Evolutionary conservation across 2,329 filamentous ascomycete species (phyloP), one percentile per base, ranked within the genome.

Genomic region (Orbilia brochopaga): DNA sequence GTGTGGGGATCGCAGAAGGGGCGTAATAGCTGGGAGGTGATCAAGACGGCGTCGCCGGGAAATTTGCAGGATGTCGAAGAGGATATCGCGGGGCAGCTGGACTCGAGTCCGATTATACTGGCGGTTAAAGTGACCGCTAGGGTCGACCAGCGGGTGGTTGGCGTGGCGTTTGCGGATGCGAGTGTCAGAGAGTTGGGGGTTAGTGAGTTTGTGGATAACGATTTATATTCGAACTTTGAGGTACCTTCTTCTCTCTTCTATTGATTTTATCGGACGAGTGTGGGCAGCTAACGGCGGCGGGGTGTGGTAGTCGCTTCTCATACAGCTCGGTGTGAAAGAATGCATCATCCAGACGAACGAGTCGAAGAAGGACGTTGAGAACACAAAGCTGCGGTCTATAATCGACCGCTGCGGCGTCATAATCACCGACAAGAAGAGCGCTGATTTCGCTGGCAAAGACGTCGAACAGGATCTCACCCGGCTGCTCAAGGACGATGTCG

Each of bases 131-230:
- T 97, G 23, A 90, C 90, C 0, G 87, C 91, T n/a, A 95, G 90
- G 78, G 90, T 91, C 0, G 93, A 97, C 79, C 90, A 89, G 4
- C 85, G 94, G 51, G 90, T 86, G 74, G 89, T 99, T 0, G 94
- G 94, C 7, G 93, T 99, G 3, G 97, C 94, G 80, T 99, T 99
- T 78, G 95, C 94, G 6, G 94, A 99, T 82, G 94, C 95, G 0
- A 97, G 91, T 75, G 93, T 97, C 24, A 86, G 94, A 57, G 94
- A 99, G 81, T 85, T 99, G 1, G 94, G 94, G 7, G 92, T 99
- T 60, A 96, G 91, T 82, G 95, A 99, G 78, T 99, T 99, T 75
- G 85, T 96, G n/a, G 94, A 99, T 83, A 99, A 97, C 78, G 94
- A 99, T 78, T 84, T 97, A 8, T 99, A 95, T 81, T 97, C 93